Base-by-base conservation (phyloP, 2,329 filamentous ascomycete genomes). In the Penicillium decumbens region DNA sequence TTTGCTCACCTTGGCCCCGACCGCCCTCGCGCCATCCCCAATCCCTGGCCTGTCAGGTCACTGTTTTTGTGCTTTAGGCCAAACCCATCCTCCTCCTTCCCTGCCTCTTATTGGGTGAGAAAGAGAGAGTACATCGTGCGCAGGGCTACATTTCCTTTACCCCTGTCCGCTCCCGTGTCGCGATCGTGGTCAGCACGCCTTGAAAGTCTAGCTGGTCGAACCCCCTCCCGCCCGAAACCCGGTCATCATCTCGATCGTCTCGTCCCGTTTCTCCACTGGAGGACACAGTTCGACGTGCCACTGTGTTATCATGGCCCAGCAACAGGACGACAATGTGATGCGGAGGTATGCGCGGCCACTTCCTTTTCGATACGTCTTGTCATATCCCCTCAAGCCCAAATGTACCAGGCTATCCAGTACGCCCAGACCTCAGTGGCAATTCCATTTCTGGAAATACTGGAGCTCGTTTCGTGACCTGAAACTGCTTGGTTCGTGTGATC, bases 321-420 rank as follows among this genome's bases (percentile, higher is more conserved):
- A 70, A 57, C 65, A 67, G 50, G 61, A 62, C 46, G 67, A 71
- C 49, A 72, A 72, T 70, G 71, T 73, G 49, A 71, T 72, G 66
- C 68, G 69, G 75, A 84, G 83, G 83, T 86, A 81, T 60, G 78
- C 64, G 51, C 51, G 43, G 45, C 44, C 44, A 41, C 29, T 49
- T 33, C 25, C 37, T 15, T 54, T 32, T 7, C 35, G 24, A 41
- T 29, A 20, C 45, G 35, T 39, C 40, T 40, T 51, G 44, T 49
- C 43, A 45, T 45, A 45, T 41, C 43, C 47, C 41, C 39, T 24
- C 23, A 27, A 43, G 38, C 43, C 46, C 48, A 45, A 48, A 47
- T 45, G 42, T 29, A 42, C 29, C 5, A 51, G 37, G 39, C 18
- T 25, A 32, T 27, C 30, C 40, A 35, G 27, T 44, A 24, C 23